These are phyloP conservation scores for Steccherinum ochraceum DNA, from an alignment of 768 basidiomycete genomes.

Conservation along the genomic window DNA sequence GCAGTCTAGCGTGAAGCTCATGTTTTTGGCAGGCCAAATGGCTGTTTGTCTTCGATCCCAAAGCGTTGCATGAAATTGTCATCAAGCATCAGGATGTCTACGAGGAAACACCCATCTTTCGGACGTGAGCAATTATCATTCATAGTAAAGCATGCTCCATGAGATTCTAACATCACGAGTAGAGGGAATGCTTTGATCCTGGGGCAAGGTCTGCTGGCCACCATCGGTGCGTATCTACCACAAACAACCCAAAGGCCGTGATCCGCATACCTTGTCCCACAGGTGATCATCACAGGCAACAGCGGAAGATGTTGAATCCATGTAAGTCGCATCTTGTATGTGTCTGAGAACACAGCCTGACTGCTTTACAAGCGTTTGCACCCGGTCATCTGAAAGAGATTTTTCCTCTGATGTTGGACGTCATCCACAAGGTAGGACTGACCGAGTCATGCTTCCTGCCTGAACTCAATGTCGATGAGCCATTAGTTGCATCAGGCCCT, in stretches of 20 bases:
- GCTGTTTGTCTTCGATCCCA: slow-evolving; percentile 20
- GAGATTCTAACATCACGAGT: background rate
- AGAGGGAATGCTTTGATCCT: background rate
- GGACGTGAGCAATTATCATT: slow-evolving; percentile 3
- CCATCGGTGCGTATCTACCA: slow-evolving; percentile 1
- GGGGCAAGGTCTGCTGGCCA: slow-evolving; percentile 7
- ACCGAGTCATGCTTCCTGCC: no score
- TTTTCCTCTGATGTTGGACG: background rate
- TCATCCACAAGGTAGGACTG: background rate
- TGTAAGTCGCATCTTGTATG: no score
- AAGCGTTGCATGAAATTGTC: slow-evolving; percentile 16
- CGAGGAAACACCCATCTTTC: slow-evolving; percentile 12
- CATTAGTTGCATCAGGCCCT: background rate
- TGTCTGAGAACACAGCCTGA: no score
- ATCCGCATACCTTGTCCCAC: background rate
- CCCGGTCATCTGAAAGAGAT: background rate
- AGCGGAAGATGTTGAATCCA: slow-evolving; percentile 4
- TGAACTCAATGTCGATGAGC: no score
- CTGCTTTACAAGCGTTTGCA: background rate
- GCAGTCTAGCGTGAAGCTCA: no score
- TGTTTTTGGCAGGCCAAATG: slow-evolving; percentile 13
- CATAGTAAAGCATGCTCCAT: background rate
- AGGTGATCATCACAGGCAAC: slow-evolving; percentile 2
- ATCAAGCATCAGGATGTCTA: slow-evolving; percentile 20
- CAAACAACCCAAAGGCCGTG: background rate